These are phyloP conservation scores for Tuber aestivum DNA, from an alignment of 495 filamentous ascomycete species.

Conservation along the genomic window DNA sequence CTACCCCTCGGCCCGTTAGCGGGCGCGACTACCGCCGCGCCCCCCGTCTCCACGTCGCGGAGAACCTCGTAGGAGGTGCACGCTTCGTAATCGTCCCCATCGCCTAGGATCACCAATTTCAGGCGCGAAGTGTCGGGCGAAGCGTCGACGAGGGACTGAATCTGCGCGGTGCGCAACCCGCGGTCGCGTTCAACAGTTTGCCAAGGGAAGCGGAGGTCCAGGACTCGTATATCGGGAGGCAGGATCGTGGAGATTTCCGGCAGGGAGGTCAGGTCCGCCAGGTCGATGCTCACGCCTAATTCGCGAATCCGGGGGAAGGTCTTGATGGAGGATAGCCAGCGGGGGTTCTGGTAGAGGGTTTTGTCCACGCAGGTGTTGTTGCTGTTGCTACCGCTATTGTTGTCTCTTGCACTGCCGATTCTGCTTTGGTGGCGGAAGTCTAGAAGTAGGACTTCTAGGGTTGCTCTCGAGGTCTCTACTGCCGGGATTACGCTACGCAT, in stretches of 20 bases:
- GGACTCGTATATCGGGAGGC: not conserved
- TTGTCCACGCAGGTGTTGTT: not conserved
- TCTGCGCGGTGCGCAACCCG: not conserved
- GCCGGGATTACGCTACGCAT: slow-evolving; percentile 5
- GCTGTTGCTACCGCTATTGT: not conserved
- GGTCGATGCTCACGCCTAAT: not conserved
- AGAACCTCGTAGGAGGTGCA: not conserved
- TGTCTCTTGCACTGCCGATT: not conserved
- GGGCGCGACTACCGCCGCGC: not conserved
- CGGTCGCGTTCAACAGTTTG: not conserved
- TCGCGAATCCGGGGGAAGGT: not conserved
- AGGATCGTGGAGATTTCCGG: not conserved
- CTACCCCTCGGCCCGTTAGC: not conserved
- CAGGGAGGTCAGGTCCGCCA: not conserved
- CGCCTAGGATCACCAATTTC: not conserved
- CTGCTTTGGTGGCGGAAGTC: not conserved
- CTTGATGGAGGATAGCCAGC: not conserved
- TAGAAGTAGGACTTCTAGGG: not conserved
- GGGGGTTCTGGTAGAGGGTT: slow-evolving; percentile 1
- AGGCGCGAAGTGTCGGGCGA: not conserved
- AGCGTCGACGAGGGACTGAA: not conserved
- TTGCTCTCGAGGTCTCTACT: not conserved
- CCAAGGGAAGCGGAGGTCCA: not conserved
- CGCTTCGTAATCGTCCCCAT: slow-evolving; percentile 1
- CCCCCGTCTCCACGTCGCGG: not conserved